A percentile compares a stretch with the other conserved stretches of the same genome.
These are phyloP conservation scores for Russula virescens DNA, from an alignment of 768 basidiomycete genomes.

Conservation along the genomic window DNA sequence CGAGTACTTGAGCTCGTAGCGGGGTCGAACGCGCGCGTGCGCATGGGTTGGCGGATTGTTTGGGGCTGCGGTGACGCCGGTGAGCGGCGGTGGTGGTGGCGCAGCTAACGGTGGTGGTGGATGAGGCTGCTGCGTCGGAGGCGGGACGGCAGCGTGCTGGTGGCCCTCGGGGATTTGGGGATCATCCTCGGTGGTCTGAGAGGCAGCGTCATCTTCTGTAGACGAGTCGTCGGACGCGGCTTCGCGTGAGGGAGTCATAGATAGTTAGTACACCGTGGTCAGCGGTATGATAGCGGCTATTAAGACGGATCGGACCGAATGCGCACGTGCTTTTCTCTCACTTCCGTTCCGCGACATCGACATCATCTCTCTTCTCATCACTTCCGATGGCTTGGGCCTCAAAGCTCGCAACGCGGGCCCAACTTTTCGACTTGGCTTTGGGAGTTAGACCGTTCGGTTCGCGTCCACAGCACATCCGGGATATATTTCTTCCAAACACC, in stretches of 20 bases:
- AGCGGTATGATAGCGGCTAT: not conserved
- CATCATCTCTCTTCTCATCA: too few species aligned
- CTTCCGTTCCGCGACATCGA: too few species aligned
- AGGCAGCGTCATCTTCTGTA: constrained; percentile 58
- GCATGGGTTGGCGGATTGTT: constrained; percentile 23
- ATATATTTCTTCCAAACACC: constrained; percentile 4
- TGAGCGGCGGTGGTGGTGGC: not conserved
- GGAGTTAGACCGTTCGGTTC: not conserved
- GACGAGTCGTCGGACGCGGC: constrained; percentile 37
- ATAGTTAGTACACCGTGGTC: not conserved
- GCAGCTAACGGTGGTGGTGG: constrained; percentile 26
- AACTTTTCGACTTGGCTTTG: not conserved
- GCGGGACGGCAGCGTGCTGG: constrained; percentile 35
- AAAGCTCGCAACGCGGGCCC: not conserved
- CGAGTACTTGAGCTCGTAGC: constrained; percentile 62
- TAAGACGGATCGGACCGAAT: too few species aligned
- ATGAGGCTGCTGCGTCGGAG: constrained; percentile 33
- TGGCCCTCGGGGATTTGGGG: constrained; percentile 66
- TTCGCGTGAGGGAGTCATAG: not conserved
- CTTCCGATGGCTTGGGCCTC: not conserved
- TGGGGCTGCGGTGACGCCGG: too few species aligned
- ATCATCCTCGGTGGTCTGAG: constrained; percentile 83
- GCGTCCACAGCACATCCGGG: not conserved
- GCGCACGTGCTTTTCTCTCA: not conserved
- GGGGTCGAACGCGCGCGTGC: constrained; percentile 44